Base-by-base conservation (phyloP, 2,329 filamentous ascomycete species). In the Coniochaeta sp. region DNA sequence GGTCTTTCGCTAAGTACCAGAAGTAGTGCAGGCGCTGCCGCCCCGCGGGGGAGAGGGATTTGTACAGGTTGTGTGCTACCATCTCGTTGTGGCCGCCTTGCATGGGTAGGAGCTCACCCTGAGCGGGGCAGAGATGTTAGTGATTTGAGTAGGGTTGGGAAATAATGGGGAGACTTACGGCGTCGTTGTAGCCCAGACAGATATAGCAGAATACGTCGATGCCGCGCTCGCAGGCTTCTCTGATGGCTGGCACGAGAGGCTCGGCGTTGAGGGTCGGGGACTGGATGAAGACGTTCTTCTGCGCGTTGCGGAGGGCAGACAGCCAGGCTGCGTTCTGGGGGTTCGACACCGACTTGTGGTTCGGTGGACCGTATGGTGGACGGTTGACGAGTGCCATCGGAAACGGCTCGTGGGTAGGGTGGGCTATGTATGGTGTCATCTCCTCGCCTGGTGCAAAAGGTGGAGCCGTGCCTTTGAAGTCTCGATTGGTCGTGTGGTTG, bases 311-410 rank as follows among this genome's bases (percentile, higher is more conserved):
- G 8, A 93, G 78, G 1, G 87, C 81, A 0, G 88, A 88, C 0
- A 92, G 74, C 82, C 87, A 93, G 0, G 86, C 87, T 57, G 86
- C 87, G 66, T 93, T 92, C 66, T 93, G 90, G 0, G 90, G 90
- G 2, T 85, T 87, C 56, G 81, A 76, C 2, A 86, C 75, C 19
- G 81, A 85, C 19, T 77, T 75, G 60, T 88, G 83, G 65, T 84
- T 88, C 1, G 85, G 80, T 0, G 80, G 76, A 1, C 88, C 88
- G 68, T 86, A 89, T 0, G 89, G 88, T 22, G 83, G 79, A 2
- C 89, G 82, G 64, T 85, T 88, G 0, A 91, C 88, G 56, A 92
- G 75, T 1, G 88, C 89, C 64, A 92, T 90, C 0, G 89, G 87
- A 17, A 90, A 83, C 0, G 83, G 78, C 2, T 79, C 74, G 61